Percentiles rank a stretch among this genome's conserved stretches.
These are phyloP conservation scores for Symbiodinium pilosum DNA, from an alignment of 73 alveolate genomes.

Conservation along the genomic window DNA sequence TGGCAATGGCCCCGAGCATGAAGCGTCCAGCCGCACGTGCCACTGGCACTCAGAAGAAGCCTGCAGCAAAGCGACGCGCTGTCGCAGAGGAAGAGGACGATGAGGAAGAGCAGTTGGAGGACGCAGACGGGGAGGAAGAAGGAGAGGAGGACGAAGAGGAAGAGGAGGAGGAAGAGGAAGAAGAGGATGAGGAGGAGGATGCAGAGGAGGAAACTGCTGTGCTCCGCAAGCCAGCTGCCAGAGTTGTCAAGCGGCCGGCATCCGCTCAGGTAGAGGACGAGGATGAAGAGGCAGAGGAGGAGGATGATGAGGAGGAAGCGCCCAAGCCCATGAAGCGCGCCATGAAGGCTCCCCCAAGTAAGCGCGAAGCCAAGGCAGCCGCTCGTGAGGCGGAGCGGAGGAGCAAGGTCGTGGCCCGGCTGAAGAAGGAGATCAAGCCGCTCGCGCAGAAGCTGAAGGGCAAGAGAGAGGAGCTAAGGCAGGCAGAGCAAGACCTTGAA, in stretches of 20 bases:
- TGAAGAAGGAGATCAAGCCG: conserved; percentile 72
- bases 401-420: conserved; percentile 24
- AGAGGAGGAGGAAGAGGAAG: conserved; percentile 51
- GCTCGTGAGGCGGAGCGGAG: background rate
- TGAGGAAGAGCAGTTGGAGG: conserved; percentile 35
- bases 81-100: conserved; percentile 10
- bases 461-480: conserved; percentile 9
- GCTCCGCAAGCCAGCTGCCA: background rate
- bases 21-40: conserved; percentile 35
- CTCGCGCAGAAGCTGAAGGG: conserved; percentile 54
- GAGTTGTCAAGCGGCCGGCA: background rate
- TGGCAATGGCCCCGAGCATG: conserved; percentile 1
- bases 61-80: background rate
- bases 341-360: conserved; percentile 54
- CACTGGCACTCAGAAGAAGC: background rate
- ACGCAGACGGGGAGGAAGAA: background rate
- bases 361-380: conserved; percentile 32
- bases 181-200: conserved; percentile 37
- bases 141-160: conserved; percentile 27
- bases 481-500: conserved; percentile 34
- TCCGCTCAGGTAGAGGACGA: background rate
- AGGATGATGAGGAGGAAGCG: background rate
- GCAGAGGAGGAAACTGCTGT: background rate
- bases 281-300: background rate
- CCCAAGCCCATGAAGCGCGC: background rate